Conservation (phyloP, 495 filamentous ascomycete genomes). For the Podospora anserina region DNA sequence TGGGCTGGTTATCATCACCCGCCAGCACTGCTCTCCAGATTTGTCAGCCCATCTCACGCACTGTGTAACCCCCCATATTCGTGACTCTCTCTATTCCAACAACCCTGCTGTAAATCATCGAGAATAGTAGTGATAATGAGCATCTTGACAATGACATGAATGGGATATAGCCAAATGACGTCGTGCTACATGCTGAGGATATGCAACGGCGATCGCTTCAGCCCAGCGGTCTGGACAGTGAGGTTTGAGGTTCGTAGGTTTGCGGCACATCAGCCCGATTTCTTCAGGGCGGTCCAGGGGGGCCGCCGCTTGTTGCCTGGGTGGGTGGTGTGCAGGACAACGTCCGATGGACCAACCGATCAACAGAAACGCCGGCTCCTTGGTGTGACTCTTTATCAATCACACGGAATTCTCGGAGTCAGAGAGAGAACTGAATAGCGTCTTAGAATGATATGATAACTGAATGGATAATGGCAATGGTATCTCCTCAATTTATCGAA, state of each 20-base stretch:
- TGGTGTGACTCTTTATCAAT: background rate
- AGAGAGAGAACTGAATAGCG: background rate
- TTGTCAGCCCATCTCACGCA: background rate
- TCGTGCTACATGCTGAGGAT: background rate
- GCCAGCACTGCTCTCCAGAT: background rate
- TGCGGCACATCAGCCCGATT: constrained; percentile 6
- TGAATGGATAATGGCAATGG: background rate
- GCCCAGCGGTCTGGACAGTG: constrained; percentile 8
- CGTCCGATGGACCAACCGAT: constrained; percentile 4
- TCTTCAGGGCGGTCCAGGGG: background rate
- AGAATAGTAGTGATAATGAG: background rate
- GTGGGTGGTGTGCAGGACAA: background rate
- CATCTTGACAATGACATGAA: no score
- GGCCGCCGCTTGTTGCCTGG: constrained; percentile 9
- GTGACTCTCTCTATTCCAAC: background rate
- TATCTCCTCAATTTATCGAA: background rate
- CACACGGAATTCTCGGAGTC: background rate
- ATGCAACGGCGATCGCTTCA: background rate
- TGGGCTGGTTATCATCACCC: constrained; percentile 7
- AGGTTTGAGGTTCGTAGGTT: constrained; percentile 9
- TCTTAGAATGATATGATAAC: background rate
- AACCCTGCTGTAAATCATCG: background rate
- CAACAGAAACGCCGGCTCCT: background rate
- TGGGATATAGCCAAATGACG: background rate
- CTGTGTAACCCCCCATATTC: constrained; percentile 1